phyloP scores from a whole-genome alignment of 2,329 filamentous ascomycete genomes.

The Plenodomus biglobosus region DNA sequence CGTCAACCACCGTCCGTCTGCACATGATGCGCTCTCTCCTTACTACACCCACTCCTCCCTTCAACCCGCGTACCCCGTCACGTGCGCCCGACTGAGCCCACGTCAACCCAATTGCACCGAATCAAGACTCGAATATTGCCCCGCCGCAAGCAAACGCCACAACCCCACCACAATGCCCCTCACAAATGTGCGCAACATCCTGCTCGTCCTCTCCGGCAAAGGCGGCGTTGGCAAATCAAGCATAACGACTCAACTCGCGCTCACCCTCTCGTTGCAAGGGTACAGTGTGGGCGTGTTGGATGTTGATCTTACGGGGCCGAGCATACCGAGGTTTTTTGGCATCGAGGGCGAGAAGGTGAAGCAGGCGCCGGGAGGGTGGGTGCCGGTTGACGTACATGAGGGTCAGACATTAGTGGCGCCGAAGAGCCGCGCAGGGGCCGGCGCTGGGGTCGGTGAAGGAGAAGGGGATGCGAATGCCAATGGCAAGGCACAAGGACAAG shows the following conservation, averaged over 20 bases:
- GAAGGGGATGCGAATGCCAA: too few relatives aligned
- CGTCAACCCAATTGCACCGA: not conserved
- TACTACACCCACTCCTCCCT: not conserved
- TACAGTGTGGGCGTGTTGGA: slow-evolving; percentile 93
- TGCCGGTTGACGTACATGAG: slow-evolving; percentile 81
- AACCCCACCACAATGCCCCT: slow-evolving; percentile 61
- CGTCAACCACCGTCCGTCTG: slow-evolving; percentile 23
- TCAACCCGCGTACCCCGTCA: not conserved
- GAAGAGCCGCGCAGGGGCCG: slow-evolving; percentile 1
- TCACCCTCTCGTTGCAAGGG: slow-evolving; percentile 82
- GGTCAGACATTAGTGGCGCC: slow-evolving; percentile 41
- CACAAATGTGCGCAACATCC: slow-evolving; percentile 72
- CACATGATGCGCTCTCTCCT: slow-evolving; percentile 16
- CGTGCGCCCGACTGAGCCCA: slow-evolving; percentile 26
- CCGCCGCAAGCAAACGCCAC: not conserved
- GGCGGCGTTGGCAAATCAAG: slow-evolving; percentile 98
- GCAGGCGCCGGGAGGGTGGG: slow-evolving; percentile 88
- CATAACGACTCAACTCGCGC: slow-evolving; percentile 91
- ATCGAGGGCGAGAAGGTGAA: slow-evolving; percentile 88
- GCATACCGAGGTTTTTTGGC: slow-evolving; percentile 91
- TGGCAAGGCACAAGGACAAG: slow-evolving; percentile 8
- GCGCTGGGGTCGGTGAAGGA: too few relatives aligned
- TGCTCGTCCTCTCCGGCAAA: slow-evolving; percentile 90
- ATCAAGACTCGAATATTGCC: not conserved
- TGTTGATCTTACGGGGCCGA: slow-evolving; percentile 92